Base-by-base conservation (phyloP, 192 early-diverging fungal species). In the Entomortierella chlamydospora region DNA sequence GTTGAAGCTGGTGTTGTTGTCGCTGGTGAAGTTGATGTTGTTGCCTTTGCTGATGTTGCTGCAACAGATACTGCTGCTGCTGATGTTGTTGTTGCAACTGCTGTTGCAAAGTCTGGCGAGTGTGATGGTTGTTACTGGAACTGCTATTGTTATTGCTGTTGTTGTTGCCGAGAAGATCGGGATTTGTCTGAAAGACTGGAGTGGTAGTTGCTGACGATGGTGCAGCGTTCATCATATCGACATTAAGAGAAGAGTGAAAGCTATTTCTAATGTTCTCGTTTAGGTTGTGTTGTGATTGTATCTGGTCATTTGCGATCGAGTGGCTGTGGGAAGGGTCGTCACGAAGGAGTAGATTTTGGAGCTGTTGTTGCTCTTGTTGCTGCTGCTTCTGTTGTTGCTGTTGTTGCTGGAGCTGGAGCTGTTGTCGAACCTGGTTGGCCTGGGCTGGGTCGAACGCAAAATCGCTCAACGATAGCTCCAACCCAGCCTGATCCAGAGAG, bases 401-500 rank as follows among this genome's bases (percentile, higher is more conserved):
- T 20, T 52, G 70, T 11, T 64, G 70, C 25, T 72, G 70, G 25
- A 65, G 73, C 29, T 77, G 76, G 4, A 79, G 61, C 1, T 61
- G 74, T 25, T 79, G 68, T 28, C 68, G 67, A 29, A 79, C 68
- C 20, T 70, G 76, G 42, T 22, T 70, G 13, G 67, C 68, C 39
- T 79, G 76, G 6, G 67, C 57, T 15, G 76, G 57, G n/a, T 79
- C 76, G n/a, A 79, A 79, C 7, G 62, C 54, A 61, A 79, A 70
- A 26, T 79, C 76, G 34, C 51, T 70, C 7, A 79, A 66, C 26
- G 76, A 79, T 0, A 79, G 51, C 34, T 79, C 76, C 41, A 79
- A 51, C 10, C 68, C 76, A 1, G 76, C 68, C 13, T 66, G 76
- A 51, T 69, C 61, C 39, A 79, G 50, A 9, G 66, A 79, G 1